Conservation (phyloP, 2,329 filamentous ascomycete genomes). For the Sporothrix brunneoviolacea region DNA sequence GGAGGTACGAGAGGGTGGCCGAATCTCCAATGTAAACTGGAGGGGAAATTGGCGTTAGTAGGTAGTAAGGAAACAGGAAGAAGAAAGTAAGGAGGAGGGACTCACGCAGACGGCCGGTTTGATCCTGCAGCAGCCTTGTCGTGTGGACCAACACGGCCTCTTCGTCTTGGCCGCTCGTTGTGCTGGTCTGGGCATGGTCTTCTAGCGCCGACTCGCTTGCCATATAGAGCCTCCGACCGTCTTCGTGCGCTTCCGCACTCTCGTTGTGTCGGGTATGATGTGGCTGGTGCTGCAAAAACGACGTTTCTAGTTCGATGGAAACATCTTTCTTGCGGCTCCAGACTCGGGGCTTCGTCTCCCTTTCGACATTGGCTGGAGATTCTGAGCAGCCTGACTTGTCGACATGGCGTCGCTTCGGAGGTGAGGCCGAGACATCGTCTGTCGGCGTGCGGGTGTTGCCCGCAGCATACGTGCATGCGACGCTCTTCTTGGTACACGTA, state of each 20-base stretch:
- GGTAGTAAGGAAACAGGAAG: neutral
- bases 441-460: neutral
- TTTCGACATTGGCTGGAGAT: neutral
- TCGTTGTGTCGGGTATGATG: no score
- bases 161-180: constrained; percentile 42
- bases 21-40: constrained; percentile 58
- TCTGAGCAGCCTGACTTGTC: neutral
- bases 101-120: constrained; percentile 49
- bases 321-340: constrained; percentile 9
- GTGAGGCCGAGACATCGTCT: constrained; percentile 3
- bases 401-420: constrained; percentile 1
- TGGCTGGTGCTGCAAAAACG: neutral
- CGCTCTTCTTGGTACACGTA: constrained; percentile 48
- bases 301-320: neutral
- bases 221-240: no score
- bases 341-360: constrained; percentile 12
- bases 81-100: neutral
- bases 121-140: constrained; percentile 53
- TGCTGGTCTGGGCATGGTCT: constrained; percentile 30
- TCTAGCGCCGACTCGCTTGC: constrained; percentile 25
- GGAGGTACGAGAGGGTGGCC: constrained; percentile 53
- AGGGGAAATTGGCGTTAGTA: neutral
- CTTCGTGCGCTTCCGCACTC: no score
- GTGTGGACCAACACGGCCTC: constrained; percentile 49
- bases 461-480: constrained; percentile 35